Evolutionary conservation across 2,329 filamentous ascomycete genomes (phyloP), one percentile per base, ranked within the genome.

Genomic region (Rasamsonia emersonii): DNA sequence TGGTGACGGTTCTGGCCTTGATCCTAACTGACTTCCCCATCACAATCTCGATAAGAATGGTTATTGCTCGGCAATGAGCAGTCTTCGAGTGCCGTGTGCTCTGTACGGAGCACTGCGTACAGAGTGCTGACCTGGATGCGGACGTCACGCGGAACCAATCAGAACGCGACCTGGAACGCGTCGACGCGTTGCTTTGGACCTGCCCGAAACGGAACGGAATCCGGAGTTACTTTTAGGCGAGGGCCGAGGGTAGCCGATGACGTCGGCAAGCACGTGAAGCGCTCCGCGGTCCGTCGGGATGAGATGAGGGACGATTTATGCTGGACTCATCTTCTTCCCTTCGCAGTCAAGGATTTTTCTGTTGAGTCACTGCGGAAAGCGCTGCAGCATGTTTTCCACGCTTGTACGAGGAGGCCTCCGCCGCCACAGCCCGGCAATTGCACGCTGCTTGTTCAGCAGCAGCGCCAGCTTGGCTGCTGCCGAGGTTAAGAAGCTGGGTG

Each of bases 401-500:
- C 52, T 49, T 13, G 36, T 59, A 35, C 53, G 54, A 35, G 42
- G 45, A 18, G 30, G 44, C 7, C 39, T 55, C 33, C 44, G 46
- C 40, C 50, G 45, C 20, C 51, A 46, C 36, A 48, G 51, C 38
- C 53, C 56, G 18, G 46, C 53, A 46, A 56, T 56, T 38, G 55
- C 55, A 33, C 40, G 43, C 33, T 59, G 81, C 49, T 62, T 59
- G 50, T 93, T 93, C 64, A 88, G 82, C 65, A 78, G 77, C 19
- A 77, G 73, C 23, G 61, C 76, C 26, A 64, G 68, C 27, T 68
- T 71, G 47, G 76, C 75, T 41, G 67, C 68, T 39, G 76, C 79
- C 35, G 77, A 88, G 52, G 79, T 98, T 40, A 93, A 88, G 66
- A 81, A 75, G 45, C 66, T 98, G 24, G 91, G 89, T 52, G 89